A percentile compares a stretch with the other conserved stretches of the same genome.
Conservation (phyloP, 164 flowering plant species). For the Magnolia changhungtana region DNA sequence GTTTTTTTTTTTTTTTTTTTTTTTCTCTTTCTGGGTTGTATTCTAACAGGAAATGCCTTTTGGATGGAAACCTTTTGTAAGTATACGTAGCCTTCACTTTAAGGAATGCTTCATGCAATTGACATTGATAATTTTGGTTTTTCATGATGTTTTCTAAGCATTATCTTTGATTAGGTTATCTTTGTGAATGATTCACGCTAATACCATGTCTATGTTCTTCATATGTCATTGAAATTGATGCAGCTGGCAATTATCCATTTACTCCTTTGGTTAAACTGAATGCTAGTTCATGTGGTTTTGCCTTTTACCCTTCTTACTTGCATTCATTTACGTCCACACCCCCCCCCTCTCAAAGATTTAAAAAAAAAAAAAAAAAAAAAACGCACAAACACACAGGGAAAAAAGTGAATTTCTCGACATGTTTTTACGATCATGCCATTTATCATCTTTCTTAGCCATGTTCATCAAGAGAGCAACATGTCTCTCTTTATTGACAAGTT, state of each 20-base stretch:
- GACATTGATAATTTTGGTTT: neutral
- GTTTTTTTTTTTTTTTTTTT: too few species aligned
- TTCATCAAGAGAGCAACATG: neutral
- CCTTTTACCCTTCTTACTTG: too few species aligned
- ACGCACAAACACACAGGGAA: too few species aligned
- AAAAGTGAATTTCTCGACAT: neutral
- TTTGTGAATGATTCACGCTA: too few species aligned
- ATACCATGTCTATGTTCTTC: too few species aligned
- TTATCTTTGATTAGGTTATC: neutral
- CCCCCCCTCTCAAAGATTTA: too few species aligned
- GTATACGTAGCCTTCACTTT: slow-evolving; percentile 18
- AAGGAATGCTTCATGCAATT: neutral
- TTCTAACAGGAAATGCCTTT: slow-evolving; percentile 56
- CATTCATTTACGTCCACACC: too few species aligned
- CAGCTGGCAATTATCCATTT: too few species aligned
- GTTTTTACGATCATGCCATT: neutral
- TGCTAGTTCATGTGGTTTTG: too few species aligned
- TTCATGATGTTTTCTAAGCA: neutral
- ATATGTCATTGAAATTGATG: too few species aligned
- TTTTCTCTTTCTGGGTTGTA: neutral
- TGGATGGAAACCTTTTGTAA: slow-evolving; percentile 88
- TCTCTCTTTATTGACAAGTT: neutral
- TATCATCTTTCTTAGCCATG: neutral
- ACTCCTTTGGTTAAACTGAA: too few species aligned
- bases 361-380: too few species aligned